Evolutionary conservation across 495 filamentous ascomycete species (phyloP), one percentile per base, ranked within the genome.

Genomic region (Lineolata rhizophorae): DNA sequence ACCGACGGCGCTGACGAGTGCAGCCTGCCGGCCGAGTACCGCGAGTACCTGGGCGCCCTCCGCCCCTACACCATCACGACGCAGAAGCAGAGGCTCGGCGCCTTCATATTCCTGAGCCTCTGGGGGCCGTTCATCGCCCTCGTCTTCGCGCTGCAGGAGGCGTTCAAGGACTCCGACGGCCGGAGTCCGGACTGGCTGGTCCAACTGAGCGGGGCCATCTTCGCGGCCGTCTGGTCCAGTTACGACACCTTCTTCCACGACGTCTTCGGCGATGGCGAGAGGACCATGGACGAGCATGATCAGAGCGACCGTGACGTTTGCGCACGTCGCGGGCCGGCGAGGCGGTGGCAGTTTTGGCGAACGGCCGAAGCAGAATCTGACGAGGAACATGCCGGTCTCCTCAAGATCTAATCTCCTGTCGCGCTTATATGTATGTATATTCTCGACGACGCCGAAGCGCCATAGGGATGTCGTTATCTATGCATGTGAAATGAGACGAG

Each of bases 241-340:
- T 91, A 97, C 58, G 85, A 94, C 56, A 24, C 8, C 1, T 43
- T 72, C 16, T 78, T 77, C 32, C 65, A 64, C 41, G 42, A 34
- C 16, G 9, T 76, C 0, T 93, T 90, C 57, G 83, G 85, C 18
- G 76, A 94, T 47, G 87, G 87, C 11, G 87, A 94, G 66, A 62
- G 76, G 51, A 87, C 81, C 9, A 42, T 56, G 41, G 29, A 40
- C 8, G 41, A n/a, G n/a, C n/a, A n/a, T n/a, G n/a, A n/a, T n/a
- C n/a, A n/a, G n/a, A n/a, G n/a, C n/a, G n/a, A n/a, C n/a, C n/a
- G n/a, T n/a, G n/a, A n/a, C n/a, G n/a, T n/a, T n/a, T n/a, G n/a
- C n/a, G n/a, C n/a, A n/a, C n/a, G n/a, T n/a, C n/a, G n/a, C n/a
- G n/a, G n/a, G n/a, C n/a, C n/a, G n/a, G n/a, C n/a, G n/a, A n/a